A percentile compares a stretch with the other conserved stretches of the same genome.
Evolutionary conservation across 345 rosid species (phyloP).

Genomic region (Populus tremula): DNA sequence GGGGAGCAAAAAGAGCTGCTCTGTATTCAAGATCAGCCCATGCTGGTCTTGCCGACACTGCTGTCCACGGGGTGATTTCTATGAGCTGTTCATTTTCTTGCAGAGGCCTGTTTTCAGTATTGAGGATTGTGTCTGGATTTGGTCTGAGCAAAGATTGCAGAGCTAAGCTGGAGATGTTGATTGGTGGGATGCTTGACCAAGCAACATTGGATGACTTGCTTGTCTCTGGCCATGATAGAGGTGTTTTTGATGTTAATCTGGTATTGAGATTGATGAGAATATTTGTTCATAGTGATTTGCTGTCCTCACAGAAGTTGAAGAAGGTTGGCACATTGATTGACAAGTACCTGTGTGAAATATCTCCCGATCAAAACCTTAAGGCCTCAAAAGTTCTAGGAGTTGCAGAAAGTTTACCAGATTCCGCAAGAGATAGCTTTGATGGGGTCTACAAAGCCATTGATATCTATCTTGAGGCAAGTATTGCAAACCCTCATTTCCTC

Average conservation of each 20-base stretch:
- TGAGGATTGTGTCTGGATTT: constrained; percentile 48
- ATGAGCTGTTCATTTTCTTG: constrained; percentile 53
- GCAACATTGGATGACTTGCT: constrained; percentile 76
- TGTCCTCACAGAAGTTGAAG: constrained; percentile 30
- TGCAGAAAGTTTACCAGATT: constrained; percentile 71
- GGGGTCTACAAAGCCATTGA: constrained; percentile 80
- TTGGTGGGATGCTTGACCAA: constrained; percentile 62
- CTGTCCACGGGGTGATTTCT: constrained; percentile 51
- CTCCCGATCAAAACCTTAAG: constrained; percentile 69
- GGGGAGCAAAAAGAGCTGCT: background rate
- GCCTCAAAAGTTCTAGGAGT: constrained; percentile 60
- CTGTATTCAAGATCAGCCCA: constrained; percentile 28
- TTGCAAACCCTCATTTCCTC: background rate
- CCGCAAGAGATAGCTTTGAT: constrained; percentile 70
- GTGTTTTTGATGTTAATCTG: constrained; percentile 58
- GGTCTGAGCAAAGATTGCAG: constrained; percentile 54
- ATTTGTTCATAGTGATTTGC: constrained; percentile 34
- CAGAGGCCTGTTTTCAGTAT: constrained; percentile 59
- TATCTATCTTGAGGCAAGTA: constrained; percentile 65
- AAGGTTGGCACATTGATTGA: constrained; percentile 57
- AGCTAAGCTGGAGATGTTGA: constrained; percentile 54
- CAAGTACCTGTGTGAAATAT: constrained; percentile 62
- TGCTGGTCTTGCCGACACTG: constrained; percentile 50
- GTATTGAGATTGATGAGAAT: constrained; percentile 54
- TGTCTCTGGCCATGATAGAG: constrained; percentile 43